Conservation (phyloP, 2,329 filamentous ascomycete genomes). For the Zymoseptoria crescenta region DNA sequence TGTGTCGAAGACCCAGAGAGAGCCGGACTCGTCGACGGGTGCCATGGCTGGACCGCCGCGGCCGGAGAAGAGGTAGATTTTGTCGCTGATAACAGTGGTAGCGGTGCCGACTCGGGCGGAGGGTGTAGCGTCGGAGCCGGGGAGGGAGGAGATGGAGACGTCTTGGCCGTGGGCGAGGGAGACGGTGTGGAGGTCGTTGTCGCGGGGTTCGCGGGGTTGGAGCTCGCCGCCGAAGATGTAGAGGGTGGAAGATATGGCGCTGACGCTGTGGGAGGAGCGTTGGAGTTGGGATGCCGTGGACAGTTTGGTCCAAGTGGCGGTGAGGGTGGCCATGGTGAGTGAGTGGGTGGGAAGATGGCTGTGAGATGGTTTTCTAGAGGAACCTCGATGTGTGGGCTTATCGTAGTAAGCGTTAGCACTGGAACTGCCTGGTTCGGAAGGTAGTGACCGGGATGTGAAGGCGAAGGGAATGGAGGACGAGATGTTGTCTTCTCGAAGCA, state of each 20-base stretch:
- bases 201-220: constrained; percentile 56
- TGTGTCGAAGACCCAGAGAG: constrained; percentile 70
- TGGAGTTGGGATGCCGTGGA: constrained; percentile 41
- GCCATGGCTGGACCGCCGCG: constrained; percentile 61
- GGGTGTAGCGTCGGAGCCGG: constrained; percentile 41
- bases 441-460: not conserved
- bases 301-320: constrained; percentile 31
- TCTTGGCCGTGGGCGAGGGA: constrained; percentile 13
- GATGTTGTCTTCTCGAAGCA: not conserved
- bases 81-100: constrained; percentile 57
- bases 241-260: constrained; percentile 42
- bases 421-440: not conserved
- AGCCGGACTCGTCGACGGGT: constrained; percentile 65
- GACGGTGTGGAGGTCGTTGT: constrained; percentile 64
- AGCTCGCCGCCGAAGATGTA: constrained; percentile 75
- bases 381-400: not conserved
- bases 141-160: constrained; percentile 31
- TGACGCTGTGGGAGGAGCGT: constrained; percentile 65
- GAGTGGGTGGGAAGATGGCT: not conserved
- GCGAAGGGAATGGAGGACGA: not conserved
- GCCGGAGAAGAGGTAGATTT: constrained; percentile 76
- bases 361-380: not conserved
- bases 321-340: constrained; percentile 3
- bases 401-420: too few relatives aligned
- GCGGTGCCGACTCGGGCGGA: constrained; percentile 65